Percentiles rank a stretch among this genome's conserved stretches.
phyloP scores from a whole-genome alignment of 2,329 filamentous ascomycete genomes.

The Paraconiothyrium sp. region DNA sequence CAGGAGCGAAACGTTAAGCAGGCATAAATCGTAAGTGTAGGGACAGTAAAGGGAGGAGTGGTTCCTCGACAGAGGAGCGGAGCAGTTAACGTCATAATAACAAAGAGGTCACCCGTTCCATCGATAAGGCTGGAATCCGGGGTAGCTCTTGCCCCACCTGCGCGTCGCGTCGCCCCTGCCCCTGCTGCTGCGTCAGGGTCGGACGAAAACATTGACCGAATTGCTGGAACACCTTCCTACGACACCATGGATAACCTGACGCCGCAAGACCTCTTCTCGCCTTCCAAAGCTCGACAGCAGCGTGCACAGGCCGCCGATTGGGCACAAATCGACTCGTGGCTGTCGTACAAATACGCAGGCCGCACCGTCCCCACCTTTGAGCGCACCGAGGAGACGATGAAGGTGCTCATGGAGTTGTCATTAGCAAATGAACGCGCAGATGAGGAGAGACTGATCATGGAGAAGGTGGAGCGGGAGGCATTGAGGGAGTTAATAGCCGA shows the following conservation, averaged over 20 bases:
- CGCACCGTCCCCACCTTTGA: slow-evolving; percentile 79
- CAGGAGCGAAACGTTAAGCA: too few relatives aligned
- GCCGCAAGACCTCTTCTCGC: slow-evolving; percentile 63
- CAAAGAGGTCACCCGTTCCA: not conserved
- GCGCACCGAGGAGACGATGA: slow-evolving; percentile 84
- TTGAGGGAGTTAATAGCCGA: slow-evolving; percentile 62
- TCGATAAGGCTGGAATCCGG: slow-evolving; percentile 4
- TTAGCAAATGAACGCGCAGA: slow-evolving; percentile 80
- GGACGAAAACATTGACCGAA: slow-evolving; percentile 4
- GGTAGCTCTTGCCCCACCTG: slow-evolving; percentile 9
- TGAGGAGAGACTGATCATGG: slow-evolving; percentile 70
- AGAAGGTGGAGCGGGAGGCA: slow-evolving; percentile 67
- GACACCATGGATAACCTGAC: slow-evolving; percentile 47
- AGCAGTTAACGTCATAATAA: not conserved
- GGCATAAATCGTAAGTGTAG: not conserved
- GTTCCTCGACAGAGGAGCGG: not conserved
- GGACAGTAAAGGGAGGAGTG: not conserved
- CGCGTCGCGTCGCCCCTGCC: not conserved
- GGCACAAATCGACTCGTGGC: slow-evolving; percentile 87
- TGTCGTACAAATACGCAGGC: slow-evolving; percentile 71
- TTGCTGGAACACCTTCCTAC: too few relatives aligned
- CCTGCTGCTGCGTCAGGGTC: not conserved
- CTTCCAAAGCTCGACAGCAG: slow-evolving; percentile 74
- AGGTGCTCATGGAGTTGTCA: slow-evolving; percentile 76
- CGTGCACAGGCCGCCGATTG: slow-evolving; percentile 89